A percentile compares a stretch with the other conserved stretches of the same genome.
phyloP scores from a whole-genome alignment of 2,329 filamentous ascomycete genomes.

The Phialemoniopsis sp. region DNA sequence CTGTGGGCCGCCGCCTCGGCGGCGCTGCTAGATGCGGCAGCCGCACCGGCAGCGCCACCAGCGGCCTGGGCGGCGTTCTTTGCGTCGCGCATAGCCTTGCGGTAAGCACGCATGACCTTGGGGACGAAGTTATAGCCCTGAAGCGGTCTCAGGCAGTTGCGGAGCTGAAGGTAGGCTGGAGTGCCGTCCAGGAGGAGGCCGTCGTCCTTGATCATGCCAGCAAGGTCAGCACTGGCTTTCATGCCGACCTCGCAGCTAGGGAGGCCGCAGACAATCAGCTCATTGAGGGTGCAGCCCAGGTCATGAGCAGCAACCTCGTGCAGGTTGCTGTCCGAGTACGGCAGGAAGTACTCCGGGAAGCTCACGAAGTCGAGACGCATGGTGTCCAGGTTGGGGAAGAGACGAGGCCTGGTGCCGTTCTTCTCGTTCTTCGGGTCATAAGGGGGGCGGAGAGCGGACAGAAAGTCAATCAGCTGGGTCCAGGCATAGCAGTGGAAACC shows the following conservation, averaged over 20 bases:
- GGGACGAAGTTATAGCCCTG: constrained; percentile 32
- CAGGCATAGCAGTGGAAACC: constrained; percentile 52
- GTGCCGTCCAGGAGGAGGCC: constrained; percentile 44
- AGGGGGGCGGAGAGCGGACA: constrained; percentile 45
- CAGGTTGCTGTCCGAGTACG: constrained; percentile 37
- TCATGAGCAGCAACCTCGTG: constrained; percentile 51
- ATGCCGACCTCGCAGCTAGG: constrained; percentile 43
- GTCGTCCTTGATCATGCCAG: constrained; percentile 49
- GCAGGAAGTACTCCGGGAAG: constrained; percentile 41
- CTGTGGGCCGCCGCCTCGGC: too few species aligned
- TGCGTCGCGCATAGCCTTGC: constrained; percentile 12
- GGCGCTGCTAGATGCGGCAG: neutral
- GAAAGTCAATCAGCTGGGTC: constrained; percentile 49
- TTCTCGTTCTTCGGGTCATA: constrained; percentile 35
- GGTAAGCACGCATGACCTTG: constrained; percentile 40
- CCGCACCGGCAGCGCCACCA: constrained; percentile 2
- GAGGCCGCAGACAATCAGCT: constrained; percentile 48
- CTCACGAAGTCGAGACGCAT: constrained; percentile 52
- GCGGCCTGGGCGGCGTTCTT: constrained; percentile 15
- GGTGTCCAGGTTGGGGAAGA: constrained; percentile 41
- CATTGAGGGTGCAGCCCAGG: constrained; percentile 47
- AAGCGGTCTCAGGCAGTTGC: constrained; percentile 32
- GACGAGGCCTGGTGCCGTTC: constrained; percentile 30
- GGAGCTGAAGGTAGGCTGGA: constrained; percentile 35
- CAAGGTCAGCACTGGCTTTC: constrained; percentile 41